These are phyloP conservation scores for Kodamaea kakaduensis DNA, from an alignment of 805 yeast species.

Conservation along the genomic window DNA sequence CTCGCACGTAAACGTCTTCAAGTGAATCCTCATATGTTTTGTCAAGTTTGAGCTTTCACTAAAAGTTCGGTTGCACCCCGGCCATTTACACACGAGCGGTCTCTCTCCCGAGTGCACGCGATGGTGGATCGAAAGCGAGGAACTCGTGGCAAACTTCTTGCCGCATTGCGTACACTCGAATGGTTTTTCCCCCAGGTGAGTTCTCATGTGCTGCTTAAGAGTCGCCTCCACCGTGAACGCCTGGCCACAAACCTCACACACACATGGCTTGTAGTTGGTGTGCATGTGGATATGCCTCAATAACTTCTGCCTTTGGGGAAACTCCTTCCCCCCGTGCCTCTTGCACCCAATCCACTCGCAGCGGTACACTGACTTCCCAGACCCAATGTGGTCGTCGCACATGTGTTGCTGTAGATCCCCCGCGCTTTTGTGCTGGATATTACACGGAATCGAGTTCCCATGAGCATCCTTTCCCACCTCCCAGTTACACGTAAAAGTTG, in stretches of 20 bases:
- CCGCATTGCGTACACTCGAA: conserved; percentile 69
- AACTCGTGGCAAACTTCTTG: conserved; percentile 75
- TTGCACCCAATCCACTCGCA: conserved; percentile 82
- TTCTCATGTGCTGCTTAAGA: conserved; percentile 75
- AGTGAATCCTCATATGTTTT: conserved; percentile 82
- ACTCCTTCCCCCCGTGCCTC: conserved; percentile 53
- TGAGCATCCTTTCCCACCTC: conserved; percentile 26
- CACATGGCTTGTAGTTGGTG: conserved; percentile 76
- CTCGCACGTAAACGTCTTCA: conserved; percentile 47
- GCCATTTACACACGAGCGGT: conserved; percentile 75
- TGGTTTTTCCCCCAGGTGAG: conserved; percentile 90
- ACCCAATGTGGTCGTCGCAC: conserved; percentile 61
- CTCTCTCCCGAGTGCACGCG: conserved; percentile 89
- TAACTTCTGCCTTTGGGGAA: conserved; percentile 81
- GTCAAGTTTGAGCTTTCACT: conserved; percentile 86
- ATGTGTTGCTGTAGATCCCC: conserved; percentile 71
- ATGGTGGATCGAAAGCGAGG: conserved; percentile 77
- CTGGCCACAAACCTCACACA: conserved; percentile 66
- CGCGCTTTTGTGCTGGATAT: conserved; percentile 44
- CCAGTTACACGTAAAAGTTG: conserved; percentile 45
- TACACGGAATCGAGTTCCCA: conserved; percentile 46
- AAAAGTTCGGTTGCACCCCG: conserved; percentile 79
- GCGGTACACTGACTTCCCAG: conserved; percentile 62
- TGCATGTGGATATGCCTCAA: conserved; percentile 85
- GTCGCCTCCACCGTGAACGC: conserved; percentile 73